These are phyloP conservation scores for Capronia coronata DNA, from an alignment of 2,329 filamentous ascomycete genomes.

Conservation along the genomic window DNA sequence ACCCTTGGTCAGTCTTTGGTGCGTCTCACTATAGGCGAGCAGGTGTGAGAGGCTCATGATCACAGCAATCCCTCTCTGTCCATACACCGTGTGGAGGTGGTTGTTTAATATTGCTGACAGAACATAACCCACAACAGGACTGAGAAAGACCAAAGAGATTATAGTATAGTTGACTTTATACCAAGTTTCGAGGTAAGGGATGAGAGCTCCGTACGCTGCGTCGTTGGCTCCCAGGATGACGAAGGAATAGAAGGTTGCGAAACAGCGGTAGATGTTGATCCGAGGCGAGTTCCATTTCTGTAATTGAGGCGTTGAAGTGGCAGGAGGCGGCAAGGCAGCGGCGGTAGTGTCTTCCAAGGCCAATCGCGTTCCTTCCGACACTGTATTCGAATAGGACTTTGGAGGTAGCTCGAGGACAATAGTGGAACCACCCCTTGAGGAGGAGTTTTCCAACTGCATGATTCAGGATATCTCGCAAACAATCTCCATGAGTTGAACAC, in stretches of 20 bases:
- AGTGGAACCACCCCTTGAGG: slow-evolving; percentile 11
- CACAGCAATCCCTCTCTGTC: slow-evolving; percentile 65
- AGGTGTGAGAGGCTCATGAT: slow-evolving; percentile 58
- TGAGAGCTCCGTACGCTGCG: slow-evolving; percentile 48
- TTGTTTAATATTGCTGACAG: slow-evolving; percentile 42
- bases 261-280: slow-evolving; percentile 53
- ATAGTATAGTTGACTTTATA: slow-evolving; percentile 42
- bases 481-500: too few relatives aligned
- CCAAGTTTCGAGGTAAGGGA: slow-evolving; percentile 38
- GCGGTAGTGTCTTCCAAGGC: background rate
- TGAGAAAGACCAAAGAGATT: slow-evolving; percentile 45
- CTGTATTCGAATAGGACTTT: background rate
- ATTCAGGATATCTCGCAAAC: background rate
- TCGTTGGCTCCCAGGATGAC: slow-evolving; percentile 52
- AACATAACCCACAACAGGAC: slow-evolving; percentile 44
- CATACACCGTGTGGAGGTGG: slow-evolving; percentile 40
- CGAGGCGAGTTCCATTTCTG: slow-evolving; percentile 60
- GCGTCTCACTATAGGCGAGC: slow-evolving; percentile 48
- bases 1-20: background rate
- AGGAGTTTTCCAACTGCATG: slow-evolving; percentile 7
- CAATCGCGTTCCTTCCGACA: background rate
- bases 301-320: slow-evolving; percentile 37
- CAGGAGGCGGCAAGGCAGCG: slow-evolving; percentile 40
- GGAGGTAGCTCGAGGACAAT: slow-evolving; percentile 15
- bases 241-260: slow-evolving; percentile 55